These are phyloP conservation scores for Arthrobotrys pseudoclavata DNA, from an alignment of 2,329 filamentous ascomycete genomes.

Conservation along the genomic window DNA sequence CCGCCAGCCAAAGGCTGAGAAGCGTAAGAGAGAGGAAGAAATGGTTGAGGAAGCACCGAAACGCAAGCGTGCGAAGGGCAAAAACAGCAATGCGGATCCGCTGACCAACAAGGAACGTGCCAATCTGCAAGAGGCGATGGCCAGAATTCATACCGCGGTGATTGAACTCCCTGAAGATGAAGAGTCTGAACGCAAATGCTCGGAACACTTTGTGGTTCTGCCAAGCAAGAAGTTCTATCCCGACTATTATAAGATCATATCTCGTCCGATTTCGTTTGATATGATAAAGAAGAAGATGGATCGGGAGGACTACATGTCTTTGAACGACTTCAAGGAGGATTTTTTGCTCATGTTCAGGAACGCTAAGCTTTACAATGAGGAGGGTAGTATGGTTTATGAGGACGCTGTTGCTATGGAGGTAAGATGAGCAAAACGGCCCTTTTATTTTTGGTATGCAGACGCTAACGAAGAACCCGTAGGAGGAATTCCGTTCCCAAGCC, in stretches of 20 bases:
- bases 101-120: slow-evolving; percentile 79
- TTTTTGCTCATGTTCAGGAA: slow-evolving; percentile 88
- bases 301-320: slow-evolving; percentile 87
- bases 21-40: slow-evolving; percentile 87
- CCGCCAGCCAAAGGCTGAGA: slow-evolving; percentile 83
- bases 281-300: slow-evolving; percentile 95
- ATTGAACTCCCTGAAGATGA: slow-evolving; percentile 81
- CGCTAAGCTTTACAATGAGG: slow-evolving; percentile 96
- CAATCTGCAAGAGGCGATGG: slow-evolving; percentile 83
- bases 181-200: slow-evolving; percentile 62
- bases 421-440: slow-evolving; percentile 65
- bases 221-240: slow-evolving; percentile 90
- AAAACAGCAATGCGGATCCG: slow-evolving; percentile 69
- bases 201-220: slow-evolving; percentile 80
- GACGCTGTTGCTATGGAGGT: slow-evolving; percentile 96
- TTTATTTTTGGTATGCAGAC: background rate
- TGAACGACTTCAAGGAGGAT: slow-evolving; percentile 85
- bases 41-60: slow-evolving; percentile 74
- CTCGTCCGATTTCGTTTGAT: slow-evolving; percentile 94
- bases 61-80: slow-evolving; percentile 75
- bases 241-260: slow-evolving; percentile 95
- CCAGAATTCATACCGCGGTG: slow-evolving; percentile 81
- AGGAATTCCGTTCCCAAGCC: slow-evolving; percentile 56
- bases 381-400: slow-evolving; percentile 88
- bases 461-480: slow-evolving; percentile 30